Percentiles rank a stretch among this genome's conserved stretches.
Evolutionary conservation across 2,329 filamentous ascomycete species (phyloP).

Genomic region (Aspergillus udagawae): DNA sequence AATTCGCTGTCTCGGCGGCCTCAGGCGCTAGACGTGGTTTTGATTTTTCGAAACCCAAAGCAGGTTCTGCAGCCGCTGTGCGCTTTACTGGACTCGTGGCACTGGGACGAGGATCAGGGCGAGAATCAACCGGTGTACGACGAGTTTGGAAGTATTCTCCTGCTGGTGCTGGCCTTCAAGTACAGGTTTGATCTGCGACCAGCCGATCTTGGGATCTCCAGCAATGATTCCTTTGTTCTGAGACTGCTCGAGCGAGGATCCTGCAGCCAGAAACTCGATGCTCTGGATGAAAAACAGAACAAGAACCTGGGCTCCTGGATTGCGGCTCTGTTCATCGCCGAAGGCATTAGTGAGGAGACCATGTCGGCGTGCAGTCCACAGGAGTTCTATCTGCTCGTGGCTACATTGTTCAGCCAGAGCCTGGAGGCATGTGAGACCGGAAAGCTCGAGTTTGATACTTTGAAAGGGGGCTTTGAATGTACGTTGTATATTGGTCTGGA

Average conservation of each 20-base stretch:
- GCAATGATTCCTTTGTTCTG: constrained; percentile 52
- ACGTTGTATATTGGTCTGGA: constrained; percentile 21
- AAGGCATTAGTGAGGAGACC: constrained; percentile 61
- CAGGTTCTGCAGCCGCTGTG: constrained; percentile 57
- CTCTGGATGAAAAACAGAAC: constrained; percentile 53
- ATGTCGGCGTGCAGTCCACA: constrained; percentile 62
- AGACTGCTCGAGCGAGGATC: constrained; percentile 47
- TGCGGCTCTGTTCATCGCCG: constrained; percentile 57
- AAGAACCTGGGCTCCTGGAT: constrained; percentile 59
- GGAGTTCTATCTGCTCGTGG: constrained; percentile 60
- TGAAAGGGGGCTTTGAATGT: constrained; percentile 62
- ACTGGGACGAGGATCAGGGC: constrained; percentile 60
- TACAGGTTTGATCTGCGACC: constrained; percentile 54
- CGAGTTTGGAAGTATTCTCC: constrained; percentile 59
- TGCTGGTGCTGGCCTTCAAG: constrained; percentile 55
- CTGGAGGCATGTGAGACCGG: constrained; percentile 54
- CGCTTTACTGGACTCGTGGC: constrained; percentile 58
- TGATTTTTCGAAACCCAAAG: constrained; percentile 56
- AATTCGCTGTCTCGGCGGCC: constrained; percentile 54
- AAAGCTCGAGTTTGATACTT: constrained; percentile 53
- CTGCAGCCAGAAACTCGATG: constrained; percentile 46
- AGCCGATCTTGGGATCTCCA: constrained; percentile 51
- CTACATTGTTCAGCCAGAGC: constrained; percentile 60
- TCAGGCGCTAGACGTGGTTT: constrained; percentile 54
- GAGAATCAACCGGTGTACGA: constrained; percentile 64